Evolutionary conservation across 768 basidiomycete genomes (phyloP), one percentile per base, ranked within the genome.

Genomic region (Boletales sp.): DNA sequence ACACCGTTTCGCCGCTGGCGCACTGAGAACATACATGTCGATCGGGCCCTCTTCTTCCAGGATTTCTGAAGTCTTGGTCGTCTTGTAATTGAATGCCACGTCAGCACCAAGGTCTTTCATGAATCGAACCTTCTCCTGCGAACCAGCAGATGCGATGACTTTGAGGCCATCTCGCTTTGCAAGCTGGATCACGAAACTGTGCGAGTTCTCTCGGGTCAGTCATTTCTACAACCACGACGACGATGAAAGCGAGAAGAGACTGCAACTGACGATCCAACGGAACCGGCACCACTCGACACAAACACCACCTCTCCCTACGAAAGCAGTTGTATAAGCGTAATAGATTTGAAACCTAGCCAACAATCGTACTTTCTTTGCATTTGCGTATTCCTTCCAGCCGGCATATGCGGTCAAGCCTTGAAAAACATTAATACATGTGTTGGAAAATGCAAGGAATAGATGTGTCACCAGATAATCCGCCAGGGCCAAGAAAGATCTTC

Each of bases 71-170:
- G 77, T 80, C 37, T 71, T 67, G 1, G 70, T 69, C 0, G 74
- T 86, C 72, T 88, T 83, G 67, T 83, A 87, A 65, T 87, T 86
- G 72, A 86, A 86, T 1, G 74, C 79, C 9, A 83, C 74, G 56
- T 89, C 85, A 0, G 79, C 77, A 0, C 84, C 85, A 36, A 84
- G 54, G 5, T 73, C 72, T 44, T 74, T 74, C 63, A 83, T 68
- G 60, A 76, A 84, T 6, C 71, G 62, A 12, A 88, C 82, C 65
- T 88, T 87, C 43, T 83, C 80, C 19, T 87, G 83, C 0, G 78
- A 77, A 1, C 87, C 84, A 0, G 82, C 81, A 1, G 81, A 83
- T 0, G 77, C 82, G 42, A 89, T 83, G 48, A 87, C 86, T 57
- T 82, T 83, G 14, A 74, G 59, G 0, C 75, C 76, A 14, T 74